Base-by-base conservation (phyloP, 2,329 filamentous ascomycete species). In the Curvularia hawaiiensis region DNA sequence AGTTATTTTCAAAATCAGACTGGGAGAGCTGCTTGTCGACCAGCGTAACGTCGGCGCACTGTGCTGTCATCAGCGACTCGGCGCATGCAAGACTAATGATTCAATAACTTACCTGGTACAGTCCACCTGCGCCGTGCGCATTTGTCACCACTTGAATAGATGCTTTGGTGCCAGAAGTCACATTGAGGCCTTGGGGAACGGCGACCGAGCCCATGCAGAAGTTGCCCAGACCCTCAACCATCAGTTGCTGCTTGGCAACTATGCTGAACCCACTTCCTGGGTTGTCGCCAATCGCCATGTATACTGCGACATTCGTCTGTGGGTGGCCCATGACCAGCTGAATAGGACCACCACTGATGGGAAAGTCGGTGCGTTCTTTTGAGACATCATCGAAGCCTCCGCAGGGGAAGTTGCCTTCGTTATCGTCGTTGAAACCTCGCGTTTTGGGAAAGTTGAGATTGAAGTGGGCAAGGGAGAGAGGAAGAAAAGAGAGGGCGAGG, bases 41-140 rank as follows among this genome's bases (percentile, higher is more conserved):
- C 78, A 93, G 88, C 26, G 84, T 87, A 63, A 92, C 85, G 67
- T 93, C 90, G 69, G 89, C 88, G 75, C 90, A 93, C 86, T 89
- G 59, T 52, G 8, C 26, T 38, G 8, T 18, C 4, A 11, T 60
- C 35, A 58, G 47, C 30, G 4, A 50, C 7, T 47, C 4, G 9
- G 20, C 39, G 18, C 18, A 9, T 41, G 28, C 16, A 30, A 45
- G 40, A 8, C 18, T 24, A 14, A 16, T 4, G 28, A 16, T 5
- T 28, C 11, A 31, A 18, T 41, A n/a, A 67, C 78, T 58, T 70
- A 83, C 81, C 68, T 83, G 90, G 76, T 91, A 92, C 31, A 92
- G 77, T 16, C 88, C 86, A 39, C 80, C 82, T 20, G 80, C 83
- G 4, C 78, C 79, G 22, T 84, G 79, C 28, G 85, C 86, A 46